phyloP scores from a whole-genome alignment of 345 rosid species.

The Pseudoturritis turrita region DNA sequence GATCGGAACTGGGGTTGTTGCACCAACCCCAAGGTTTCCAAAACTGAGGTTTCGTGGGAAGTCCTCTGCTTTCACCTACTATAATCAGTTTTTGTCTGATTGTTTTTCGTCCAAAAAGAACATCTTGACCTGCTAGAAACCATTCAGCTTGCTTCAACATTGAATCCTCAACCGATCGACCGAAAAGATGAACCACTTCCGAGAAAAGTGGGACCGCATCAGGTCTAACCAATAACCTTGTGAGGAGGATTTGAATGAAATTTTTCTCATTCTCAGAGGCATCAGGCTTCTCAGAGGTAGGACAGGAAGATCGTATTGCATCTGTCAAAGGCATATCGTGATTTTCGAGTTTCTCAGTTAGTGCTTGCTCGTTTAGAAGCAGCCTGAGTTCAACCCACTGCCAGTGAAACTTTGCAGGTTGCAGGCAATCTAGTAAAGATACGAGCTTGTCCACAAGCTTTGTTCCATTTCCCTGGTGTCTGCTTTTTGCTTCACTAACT shows the following conservation, averaged over 20 bases:
- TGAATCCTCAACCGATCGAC: constrained; percentile 94
- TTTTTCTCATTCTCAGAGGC: constrained; percentile 91
- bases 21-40: constrained; percentile 99
- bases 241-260: constrained; percentile 80
- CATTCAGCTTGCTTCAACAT: constrained; percentile 90
- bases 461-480: constrained; percentile 48
- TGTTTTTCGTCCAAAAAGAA: constrained; percentile 87
- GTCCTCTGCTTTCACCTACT: constrained; percentile 73
- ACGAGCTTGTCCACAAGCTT: constrained; percentile 87
- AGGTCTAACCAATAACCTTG: constrained; percentile 93
- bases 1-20: constrained; percentile 39
- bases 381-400: constrained; percentile 99
- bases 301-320: constrained; percentile 70
- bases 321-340: constrained; percentile 67
- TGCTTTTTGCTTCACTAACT: constrained; percentile 48
- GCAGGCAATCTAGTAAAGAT: constrained; percentile 67
- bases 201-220: constrained; percentile 95
- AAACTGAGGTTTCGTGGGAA: constrained; percentile 68
- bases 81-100: constrained; percentile 75
- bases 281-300: constrained; percentile 59
- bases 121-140: constrained; percentile 86
- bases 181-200: constrained; percentile 91
- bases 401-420: constrained; percentile 99
- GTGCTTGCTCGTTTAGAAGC: constrained; percentile 93
- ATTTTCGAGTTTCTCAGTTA: constrained; percentile 74